Evolutionary conservation across 192 early-diverging fungal genomes (phyloP).

Genomic region (Rhizophagus sp.): DNA sequence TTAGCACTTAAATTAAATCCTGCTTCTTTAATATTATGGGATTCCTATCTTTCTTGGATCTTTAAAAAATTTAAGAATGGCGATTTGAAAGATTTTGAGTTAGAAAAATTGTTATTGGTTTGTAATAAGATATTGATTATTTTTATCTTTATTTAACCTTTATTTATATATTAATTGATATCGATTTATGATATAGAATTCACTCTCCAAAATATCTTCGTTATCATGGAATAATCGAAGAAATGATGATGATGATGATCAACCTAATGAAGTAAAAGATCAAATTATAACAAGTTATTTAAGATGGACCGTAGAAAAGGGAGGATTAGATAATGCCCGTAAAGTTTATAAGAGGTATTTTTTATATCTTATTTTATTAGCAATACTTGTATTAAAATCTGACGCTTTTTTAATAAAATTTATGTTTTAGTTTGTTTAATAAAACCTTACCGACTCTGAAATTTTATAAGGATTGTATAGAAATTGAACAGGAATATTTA

Average conservation of each 20-base stretch:
- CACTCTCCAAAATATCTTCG: constrained; percentile 8
- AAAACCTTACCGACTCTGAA: background rate
- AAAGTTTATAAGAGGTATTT: constrained; percentile 18
- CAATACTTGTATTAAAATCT: background rate
- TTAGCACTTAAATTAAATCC: constrained; percentile 9
- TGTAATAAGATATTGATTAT: background rate
- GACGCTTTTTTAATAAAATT: background rate
- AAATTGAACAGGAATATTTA: constrained; percentile 12
- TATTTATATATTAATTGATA: background rate
- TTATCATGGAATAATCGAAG: background rate
- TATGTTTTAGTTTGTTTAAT: background rate
- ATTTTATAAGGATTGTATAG: constrained; percentile 19
- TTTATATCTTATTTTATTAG: background rate
- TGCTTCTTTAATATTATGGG: background rate
- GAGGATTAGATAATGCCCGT: constrained; percentile 1
- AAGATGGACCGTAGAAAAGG: background rate
- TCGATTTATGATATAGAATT: background rate
- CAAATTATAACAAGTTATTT: background rate
- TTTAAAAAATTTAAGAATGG: background rate
- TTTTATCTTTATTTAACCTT: background rate
- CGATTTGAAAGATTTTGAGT: background rate
- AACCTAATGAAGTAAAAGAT: background rate
- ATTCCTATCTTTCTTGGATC: constrained; percentile 16
- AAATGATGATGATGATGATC: background rate
- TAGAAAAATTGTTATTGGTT: constrained; percentile 25